Conservation (phyloP, 2,329 filamentous ascomycete species). For the Fusarium sp. region DNA sequence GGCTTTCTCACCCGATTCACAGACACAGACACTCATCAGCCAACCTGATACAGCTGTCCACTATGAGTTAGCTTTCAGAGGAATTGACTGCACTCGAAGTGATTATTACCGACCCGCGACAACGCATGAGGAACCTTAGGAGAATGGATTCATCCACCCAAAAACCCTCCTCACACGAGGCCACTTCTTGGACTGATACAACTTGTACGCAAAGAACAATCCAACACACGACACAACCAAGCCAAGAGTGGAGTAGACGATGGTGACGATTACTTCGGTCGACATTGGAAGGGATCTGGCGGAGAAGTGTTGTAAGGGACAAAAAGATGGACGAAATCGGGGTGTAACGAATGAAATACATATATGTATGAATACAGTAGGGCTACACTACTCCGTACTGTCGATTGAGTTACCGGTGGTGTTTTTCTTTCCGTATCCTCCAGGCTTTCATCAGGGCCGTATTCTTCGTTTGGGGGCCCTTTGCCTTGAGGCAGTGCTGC, state of each 20-base stretch:
- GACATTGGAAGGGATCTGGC: neutral
- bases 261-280: neutral
- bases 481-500: neutral
- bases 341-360: neutral
- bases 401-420: neutral
- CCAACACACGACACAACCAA: neutral
- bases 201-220: neutral
- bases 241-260: neutral
- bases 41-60: neutral
- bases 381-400: neutral
- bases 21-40: neutral
- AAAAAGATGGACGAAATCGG: neutral
- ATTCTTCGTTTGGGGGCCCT: neutral
- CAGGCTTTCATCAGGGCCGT: neutral
- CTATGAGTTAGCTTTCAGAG: neutral
- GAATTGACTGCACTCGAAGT: accelerated
- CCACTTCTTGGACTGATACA: neutral
- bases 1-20: neutral
- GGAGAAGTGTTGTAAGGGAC: neutral
- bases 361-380: neutral
- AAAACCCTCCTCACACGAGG: neutral
- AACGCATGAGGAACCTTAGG: neutral
- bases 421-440: neutral
- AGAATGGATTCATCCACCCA: neutral
- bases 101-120: neutral